These are phyloP conservation scores for Solanum habrochaites DNA, from an alignment of 257 asterid species.

Conservation along the genomic window DNA sequence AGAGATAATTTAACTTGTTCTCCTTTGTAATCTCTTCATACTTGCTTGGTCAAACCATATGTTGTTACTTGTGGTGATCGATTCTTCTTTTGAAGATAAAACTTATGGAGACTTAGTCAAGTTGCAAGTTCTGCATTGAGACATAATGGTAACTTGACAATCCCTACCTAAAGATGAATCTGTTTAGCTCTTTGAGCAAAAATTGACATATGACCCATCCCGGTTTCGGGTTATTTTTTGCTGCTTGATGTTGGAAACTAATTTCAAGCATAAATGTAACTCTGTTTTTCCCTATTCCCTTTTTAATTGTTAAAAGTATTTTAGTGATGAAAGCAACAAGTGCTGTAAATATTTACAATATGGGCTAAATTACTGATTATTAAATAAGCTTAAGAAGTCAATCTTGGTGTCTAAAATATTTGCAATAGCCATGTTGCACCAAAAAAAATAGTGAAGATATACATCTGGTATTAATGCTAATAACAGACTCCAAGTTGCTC, in stretches of 20 bases:
- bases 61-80: background rate
- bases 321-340: background rate
- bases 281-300: background rate
- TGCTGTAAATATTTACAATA: background rate
- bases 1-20: background rate
- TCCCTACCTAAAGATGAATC: background rate
- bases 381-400: background rate
- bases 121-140: background rate
- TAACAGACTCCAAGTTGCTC: background rate
- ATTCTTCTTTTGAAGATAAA: background rate
- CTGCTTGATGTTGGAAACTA: background rate
- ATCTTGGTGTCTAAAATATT: background rate
- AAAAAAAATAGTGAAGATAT: background rate
- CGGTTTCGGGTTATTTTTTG: background rate
- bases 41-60: background rate
- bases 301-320: background rate
- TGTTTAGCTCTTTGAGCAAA: background rate
- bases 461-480: background rate
- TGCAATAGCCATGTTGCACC: background rate
- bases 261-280: background rate
- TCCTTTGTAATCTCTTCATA: background rate
- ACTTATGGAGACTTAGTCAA: background rate
- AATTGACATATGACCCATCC: background rate
- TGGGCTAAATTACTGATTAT: background rate
- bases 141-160: background rate